A percentile compares a stretch with the other conserved stretches of the same genome.
Conservation (phyloP, 192 early-diverging fungal genomes). For the Backusella circina region DNA sequence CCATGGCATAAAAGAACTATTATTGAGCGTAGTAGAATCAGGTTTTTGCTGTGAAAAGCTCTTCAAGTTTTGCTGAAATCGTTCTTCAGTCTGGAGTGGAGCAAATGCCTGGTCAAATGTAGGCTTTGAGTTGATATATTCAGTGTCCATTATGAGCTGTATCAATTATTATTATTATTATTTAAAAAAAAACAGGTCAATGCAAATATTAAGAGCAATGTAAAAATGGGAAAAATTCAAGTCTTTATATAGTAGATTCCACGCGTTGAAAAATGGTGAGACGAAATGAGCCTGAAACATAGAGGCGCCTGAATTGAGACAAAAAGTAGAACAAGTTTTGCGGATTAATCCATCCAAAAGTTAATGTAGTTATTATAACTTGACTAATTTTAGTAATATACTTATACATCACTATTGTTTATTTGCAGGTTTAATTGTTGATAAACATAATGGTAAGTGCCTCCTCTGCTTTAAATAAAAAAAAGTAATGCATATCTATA, state of each 20-base stretch:
- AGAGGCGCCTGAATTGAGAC: constrained; percentile 8
- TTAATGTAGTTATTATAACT: not conserved
- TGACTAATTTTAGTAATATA: not conserved
- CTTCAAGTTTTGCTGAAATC: not conserved
- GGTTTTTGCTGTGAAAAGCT: not conserved
- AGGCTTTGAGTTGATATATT: not conserved
- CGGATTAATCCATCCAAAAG: not conserved
- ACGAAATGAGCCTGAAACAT: constrained; percentile 13
- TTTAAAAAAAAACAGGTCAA: not conserved
- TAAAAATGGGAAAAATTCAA: not conserved
- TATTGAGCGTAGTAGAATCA: not conserved
- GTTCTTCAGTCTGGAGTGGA: not conserved
- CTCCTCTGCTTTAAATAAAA: not conserved
- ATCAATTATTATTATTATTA: not conserved
- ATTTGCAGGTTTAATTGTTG: not conserved
- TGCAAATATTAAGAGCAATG: not conserved
- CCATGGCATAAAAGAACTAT: not conserved
- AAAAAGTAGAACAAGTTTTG: constrained; percentile 10
- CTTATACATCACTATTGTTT: not conserved
- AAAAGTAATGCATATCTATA: not conserved
- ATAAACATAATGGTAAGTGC: not conserved
- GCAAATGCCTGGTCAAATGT: not conserved
- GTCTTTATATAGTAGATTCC: not conserved
- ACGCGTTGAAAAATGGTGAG: constrained; percentile 8
- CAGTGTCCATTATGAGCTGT: not conserved